phyloP scores from a whole-genome alignment of 2,329 filamentous ascomycete genomes.

The Fusarium protoensiforme region DNA sequence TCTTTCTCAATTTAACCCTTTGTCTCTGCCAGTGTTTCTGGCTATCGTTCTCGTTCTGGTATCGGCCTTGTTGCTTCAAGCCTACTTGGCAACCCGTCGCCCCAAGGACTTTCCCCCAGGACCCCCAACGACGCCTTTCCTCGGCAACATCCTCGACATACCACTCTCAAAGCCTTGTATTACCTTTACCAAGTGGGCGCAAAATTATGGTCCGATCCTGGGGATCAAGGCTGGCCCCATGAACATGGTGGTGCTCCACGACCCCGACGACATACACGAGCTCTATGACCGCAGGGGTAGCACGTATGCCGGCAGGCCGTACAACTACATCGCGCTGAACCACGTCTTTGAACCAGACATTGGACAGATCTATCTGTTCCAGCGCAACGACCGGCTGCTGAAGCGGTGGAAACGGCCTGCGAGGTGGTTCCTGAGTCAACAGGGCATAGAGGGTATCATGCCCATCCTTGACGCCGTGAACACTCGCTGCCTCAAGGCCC shows the following conservation, averaged over 20 bases:
- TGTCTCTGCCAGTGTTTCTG: not conserved
- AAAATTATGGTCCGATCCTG: slow-evolving; percentile 49
- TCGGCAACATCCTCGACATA: slow-evolving; percentile 44
- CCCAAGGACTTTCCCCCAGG: slow-evolving; percentile 22
- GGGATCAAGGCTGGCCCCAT: slow-evolving; percentile 45
- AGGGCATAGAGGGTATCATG: slow-evolving; percentile 25
- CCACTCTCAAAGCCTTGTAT: slow-evolving; percentile 39
- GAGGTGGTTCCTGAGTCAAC: slow-evolving; percentile 36
- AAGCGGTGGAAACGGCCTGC: slow-evolving; percentile 36
- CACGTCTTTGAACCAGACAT: slow-evolving; percentile 42
- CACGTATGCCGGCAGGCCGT: slow-evolving; percentile 53
- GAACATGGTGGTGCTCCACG: slow-evolving; percentile 49
- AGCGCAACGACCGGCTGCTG: slow-evolving; percentile 32
- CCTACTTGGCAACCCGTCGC: not conserved
- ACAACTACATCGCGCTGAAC: slow-evolving; percentile 43
- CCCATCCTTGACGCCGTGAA: slow-evolving; percentile 36
- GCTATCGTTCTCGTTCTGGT: not conserved
- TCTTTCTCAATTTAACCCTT: not conserved
- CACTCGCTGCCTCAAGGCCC: slow-evolving; percentile 24
- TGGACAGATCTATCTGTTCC: slow-evolving; percentile 37
- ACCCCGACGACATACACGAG: slow-evolving; percentile 46
- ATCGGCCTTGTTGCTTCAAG: slow-evolving; percentile 2
- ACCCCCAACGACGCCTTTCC: slow-evolving; percentile 20
- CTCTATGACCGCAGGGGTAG: slow-evolving; percentile 51
- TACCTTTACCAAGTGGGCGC: slow-evolving; percentile 47